Base-by-base conservation (phyloP, 1,284 basidiomycete species). In the Ustilago cynodontis region DNA sequence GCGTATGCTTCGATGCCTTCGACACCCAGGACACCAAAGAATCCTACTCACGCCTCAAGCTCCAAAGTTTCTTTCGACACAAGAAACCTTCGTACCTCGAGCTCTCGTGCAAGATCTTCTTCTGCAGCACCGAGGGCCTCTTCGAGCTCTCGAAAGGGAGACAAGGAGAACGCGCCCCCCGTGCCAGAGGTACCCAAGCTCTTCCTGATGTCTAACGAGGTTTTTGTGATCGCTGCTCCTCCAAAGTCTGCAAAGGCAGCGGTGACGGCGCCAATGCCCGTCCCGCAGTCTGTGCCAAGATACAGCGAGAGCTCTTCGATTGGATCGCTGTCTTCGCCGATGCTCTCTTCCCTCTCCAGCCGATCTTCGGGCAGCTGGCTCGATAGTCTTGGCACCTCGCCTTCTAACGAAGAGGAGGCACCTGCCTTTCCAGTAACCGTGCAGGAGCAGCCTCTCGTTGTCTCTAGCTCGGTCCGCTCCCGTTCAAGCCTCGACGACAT, bases 401-500 rank as follows among this genome's bases (percentile, higher is more conserved):
- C 53, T 2, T 37, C 45, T 0, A 28, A 24, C 11, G 54, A 57
- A 7, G 65, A 74, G 9, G 37, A 74, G 26, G 24, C 18, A 8
- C 55, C 57, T 20, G 47, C 31, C 6, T 52, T 67, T n/a, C 26
- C 45, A 2, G 29, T 37, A 49, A 49, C 20, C 9, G 24, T 29
- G 41, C 18, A 35, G 0, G 60, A 57, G 24, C 3, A 22, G 14
- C 20, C 26, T 33, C 18, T 10, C 2, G n/a, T 22, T 7, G 10
- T 24, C 3, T 24, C 33, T 7, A 31, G 13, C 13, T 54, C 37
- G 5, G 53, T 51, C 6, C 33, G 16, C 1, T 22, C 43, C 6
- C 66, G 72, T 18, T 65, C 72, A 20, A 75, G 72, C 24, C 20
- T 75, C 33, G 67, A 69, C 53, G 67, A 65, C 1, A 69, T 75